phyloP scores from a whole-genome alignment of 192 early-diverging fungal species.

The Coemansia sp. region DNA sequence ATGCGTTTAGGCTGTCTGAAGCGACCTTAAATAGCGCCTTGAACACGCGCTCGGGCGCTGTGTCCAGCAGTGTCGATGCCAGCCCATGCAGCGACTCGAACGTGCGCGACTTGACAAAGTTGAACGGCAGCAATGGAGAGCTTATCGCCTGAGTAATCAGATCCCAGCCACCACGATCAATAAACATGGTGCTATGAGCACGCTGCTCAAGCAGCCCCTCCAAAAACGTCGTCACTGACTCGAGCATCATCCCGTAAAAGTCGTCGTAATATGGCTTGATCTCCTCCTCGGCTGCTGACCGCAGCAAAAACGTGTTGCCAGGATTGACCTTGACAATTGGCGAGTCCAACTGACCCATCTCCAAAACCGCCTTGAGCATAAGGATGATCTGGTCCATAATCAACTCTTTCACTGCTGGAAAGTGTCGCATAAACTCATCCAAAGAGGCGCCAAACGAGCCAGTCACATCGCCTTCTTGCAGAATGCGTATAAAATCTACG shows the following conservation, averaged over 20 bases:
- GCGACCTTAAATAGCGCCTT: conserved; percentile 35
- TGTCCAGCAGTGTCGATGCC: conserved; percentile 46
- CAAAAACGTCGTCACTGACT: conserved; percentile 52
- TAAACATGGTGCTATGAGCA: conserved; percentile 40
- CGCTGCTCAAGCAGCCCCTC: conserved; percentile 53
- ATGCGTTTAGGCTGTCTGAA: conserved; percentile 17
- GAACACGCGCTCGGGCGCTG: conserved; percentile 43
- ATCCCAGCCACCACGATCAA: conserved; percentile 50
- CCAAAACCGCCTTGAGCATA: conserved; percentile 66
- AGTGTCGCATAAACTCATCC: conserved; percentile 96
- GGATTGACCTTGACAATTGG: conserved; percentile 30
- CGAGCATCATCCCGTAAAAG: conserved; percentile 56
- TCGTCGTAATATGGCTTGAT: conserved; percentile 57
- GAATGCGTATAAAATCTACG: conserved; percentile 69
- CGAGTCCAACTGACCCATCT: conserved; percentile 57
- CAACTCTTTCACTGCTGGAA: conserved; percentile 75
- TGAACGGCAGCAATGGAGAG: conserved; percentile 51
- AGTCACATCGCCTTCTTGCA: conserved; percentile 82
- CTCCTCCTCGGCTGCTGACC: conserved; percentile 39
- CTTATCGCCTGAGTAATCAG: conserved; percentile 38
- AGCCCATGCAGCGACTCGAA: conserved; percentile 49
- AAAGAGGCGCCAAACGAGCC: conserved; percentile 79
- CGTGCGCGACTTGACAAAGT: conserved; percentile 51
- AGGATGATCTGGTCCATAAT: conserved; percentile 67
- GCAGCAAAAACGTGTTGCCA: conserved; percentile 44